phyloP scores from a whole-genome alignment of 305 asterid genomes.

The Solanum aculeatissimum region DNA sequence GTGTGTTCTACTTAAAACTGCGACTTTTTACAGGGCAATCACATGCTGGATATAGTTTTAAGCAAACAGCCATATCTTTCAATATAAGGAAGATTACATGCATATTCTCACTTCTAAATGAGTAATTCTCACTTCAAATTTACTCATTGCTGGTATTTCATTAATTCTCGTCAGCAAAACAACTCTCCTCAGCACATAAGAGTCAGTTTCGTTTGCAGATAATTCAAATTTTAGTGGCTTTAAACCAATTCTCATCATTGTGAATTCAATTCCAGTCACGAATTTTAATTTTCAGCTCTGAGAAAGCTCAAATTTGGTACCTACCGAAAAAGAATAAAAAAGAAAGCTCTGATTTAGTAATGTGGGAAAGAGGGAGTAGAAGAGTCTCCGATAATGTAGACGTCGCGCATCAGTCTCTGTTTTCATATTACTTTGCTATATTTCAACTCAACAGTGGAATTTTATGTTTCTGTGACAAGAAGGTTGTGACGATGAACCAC shows the following conservation, averaged over 20 bases:
- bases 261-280: neutral
- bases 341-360: neutral
- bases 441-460: neutral
- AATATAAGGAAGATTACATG: neutral
- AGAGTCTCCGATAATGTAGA: neutral
- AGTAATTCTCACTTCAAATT: neutral
- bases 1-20: neutral
- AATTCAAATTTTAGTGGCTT: neutral
- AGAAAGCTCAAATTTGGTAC: neutral
- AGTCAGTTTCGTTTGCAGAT: neutral
- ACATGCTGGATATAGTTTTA: neutral
- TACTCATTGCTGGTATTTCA: neutral
- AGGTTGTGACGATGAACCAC: neutral
- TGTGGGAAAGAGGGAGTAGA: neutral
- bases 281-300: neutral
- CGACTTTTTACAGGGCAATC: neutral
- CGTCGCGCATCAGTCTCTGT: neutral
- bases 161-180: neutral
- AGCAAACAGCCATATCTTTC: neutral
- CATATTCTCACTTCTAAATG: neutral
- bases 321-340: neutral
- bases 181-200: neutral
- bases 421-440: neutral
- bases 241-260: neutral
- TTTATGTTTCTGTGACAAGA: neutral